phyloP scores from a whole-genome alignment of 805 yeast genomes.

The Kluyveromyces lactis region DNA sequence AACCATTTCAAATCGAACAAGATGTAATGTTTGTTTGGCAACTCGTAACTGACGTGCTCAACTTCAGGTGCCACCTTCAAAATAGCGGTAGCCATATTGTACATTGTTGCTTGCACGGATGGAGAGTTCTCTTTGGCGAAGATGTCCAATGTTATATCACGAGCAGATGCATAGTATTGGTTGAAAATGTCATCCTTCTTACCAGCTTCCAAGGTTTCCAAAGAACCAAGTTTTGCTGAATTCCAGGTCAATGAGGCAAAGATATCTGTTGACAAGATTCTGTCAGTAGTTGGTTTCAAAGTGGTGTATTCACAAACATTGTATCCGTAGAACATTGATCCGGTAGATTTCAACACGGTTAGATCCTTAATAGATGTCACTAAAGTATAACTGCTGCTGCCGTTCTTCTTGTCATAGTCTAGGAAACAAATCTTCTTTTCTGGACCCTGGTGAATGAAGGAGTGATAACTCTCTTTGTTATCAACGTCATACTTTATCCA shows the following conservation, averaged over 20 bases:
- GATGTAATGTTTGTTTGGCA: conserved; percentile 91
- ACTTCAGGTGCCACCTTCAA: conserved; percentile 50
- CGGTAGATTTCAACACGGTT: conserved; percentile 83
- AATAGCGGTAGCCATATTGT: conserved; percentile 75
- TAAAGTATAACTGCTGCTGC: conserved; percentile 43
- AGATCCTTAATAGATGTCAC: conserved; percentile 68
- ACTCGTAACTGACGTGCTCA: conserved; percentile 57
- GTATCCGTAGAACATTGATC: conserved; percentile 87
- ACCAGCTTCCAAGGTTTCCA: conserved; percentile 39
- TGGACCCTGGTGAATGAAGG: conserved; percentile 77
- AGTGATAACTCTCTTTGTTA: conserved; percentile 74
- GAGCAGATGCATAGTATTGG: conserved; percentile 49
- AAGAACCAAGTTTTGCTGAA: conserved; percentile 39
- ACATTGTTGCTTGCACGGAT: conserved; percentile 97
- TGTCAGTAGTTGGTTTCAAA: conserved; percentile 70
- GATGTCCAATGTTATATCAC: conserved; percentile 59
- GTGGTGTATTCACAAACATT: conserved; percentile 84
- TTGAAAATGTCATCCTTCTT: conserved; percentile 65
- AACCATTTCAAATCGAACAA: conserved; percentile 72
- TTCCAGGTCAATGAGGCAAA: conserved; percentile 66
- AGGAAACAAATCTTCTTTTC: conserved; percentile 62
- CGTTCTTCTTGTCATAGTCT: conserved; percentile 39
- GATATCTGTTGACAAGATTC: conserved; percentile 83
- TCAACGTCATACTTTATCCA: conserved; percentile 74
- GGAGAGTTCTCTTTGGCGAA: conserved; percentile 85